Evolutionary conservation across 768 basidiomycete species (phyloP), one percentile per base, ranked within the genome.

Genomic region (Lactarius sp.): DNA sequence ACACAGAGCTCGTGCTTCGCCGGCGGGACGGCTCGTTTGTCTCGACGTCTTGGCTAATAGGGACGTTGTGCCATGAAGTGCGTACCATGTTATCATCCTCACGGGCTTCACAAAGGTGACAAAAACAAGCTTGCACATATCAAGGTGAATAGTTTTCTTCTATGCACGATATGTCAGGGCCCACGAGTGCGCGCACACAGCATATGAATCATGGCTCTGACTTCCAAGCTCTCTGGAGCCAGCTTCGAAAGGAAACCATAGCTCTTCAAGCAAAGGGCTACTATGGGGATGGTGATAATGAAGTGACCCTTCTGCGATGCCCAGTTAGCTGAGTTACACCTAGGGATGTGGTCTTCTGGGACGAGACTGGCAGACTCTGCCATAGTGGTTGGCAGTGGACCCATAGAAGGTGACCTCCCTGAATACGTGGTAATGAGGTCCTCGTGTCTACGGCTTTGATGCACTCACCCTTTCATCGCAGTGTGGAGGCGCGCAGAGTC

Each of bases 291-390:
- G 92, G 90, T 87, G 64, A 42, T 71, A 56, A 12, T 37, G 36
- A 12, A 2, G 59, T 39, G n/a, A n/a, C 27, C 31, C 27, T 27
- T 36, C 4, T 34, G 37, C 20, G 7, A 37, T 6, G 6, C 10
- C 8, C 31, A 42, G 36, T 13, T 13, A n/a, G 34, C 54, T 59
- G 55, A 63, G 7, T 55, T 36, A 31, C 44, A 44, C 51, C 41
- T 66, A 92, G 90, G 90, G 9, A 90, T 86, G 70, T 93, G 90
- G 89, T 92, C 90, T 16, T 83, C 86, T 49, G 91, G 92, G 2
- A 83, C 75, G 16, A 81, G 89, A 52, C 78, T 93, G 13, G 77
- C 77, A 1, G 90, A 93, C 73, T 87, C 88, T 0, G 78, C 79
- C 2, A 75, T 73, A 46, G 72, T 88, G 27, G 73, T 75, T 0